phyloP scores from a whole-genome alignment of 495 filamentous ascomycete species.

The Diplogelasinospora grovesii region DNA sequence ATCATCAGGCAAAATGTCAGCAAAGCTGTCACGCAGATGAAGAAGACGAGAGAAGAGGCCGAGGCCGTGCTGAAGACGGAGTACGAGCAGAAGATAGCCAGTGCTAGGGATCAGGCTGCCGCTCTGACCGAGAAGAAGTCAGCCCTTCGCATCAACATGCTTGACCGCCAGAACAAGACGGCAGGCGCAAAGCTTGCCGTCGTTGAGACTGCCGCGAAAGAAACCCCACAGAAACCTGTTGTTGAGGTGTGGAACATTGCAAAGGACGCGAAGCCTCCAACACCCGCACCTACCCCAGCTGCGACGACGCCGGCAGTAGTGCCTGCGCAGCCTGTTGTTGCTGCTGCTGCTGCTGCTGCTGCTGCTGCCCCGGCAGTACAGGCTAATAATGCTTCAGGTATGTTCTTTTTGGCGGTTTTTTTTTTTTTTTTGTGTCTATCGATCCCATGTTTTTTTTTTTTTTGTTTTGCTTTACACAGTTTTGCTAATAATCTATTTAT shows the following conservation, averaged over 20 bases:
- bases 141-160: slow-evolving; percentile 69
- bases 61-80: slow-evolving; percentile 38
- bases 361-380: slow-evolving; percentile 14
- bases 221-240: slow-evolving; percentile 78
- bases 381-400: slow-evolving; percentile 26
- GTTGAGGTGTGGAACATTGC: slow-evolving; percentile 78
- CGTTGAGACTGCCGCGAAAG: slow-evolving; percentile 68
- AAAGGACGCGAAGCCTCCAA: slow-evolving; percentile 59
- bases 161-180: slow-evolving; percentile 58
- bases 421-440: too few relatives aligned
- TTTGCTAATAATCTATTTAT: slow-evolving; percentile 12
- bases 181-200: slow-evolving; percentile 66
- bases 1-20: slow-evolving; percentile 66
- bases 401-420: too few relatives aligned
- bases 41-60: slow-evolving; percentile 49
- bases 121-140: slow-evolving; percentile 57
- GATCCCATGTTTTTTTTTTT: too few relatives aligned
- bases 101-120: slow-evolving; percentile 45
- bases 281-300: slow-evolving; percentile 31
- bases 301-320: slow-evolving; percentile 18
- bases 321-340: slow-evolving; percentile 8
- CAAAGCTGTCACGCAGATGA: slow-evolving; percentile 50
- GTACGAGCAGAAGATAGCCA: slow-evolving; percentile 44
- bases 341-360: slow-evolving; percentile 25
- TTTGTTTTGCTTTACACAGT: not conserved